Conservation (phyloP, 768 basidiomycete species). For the Leucocoprinus leucothites region DNA sequence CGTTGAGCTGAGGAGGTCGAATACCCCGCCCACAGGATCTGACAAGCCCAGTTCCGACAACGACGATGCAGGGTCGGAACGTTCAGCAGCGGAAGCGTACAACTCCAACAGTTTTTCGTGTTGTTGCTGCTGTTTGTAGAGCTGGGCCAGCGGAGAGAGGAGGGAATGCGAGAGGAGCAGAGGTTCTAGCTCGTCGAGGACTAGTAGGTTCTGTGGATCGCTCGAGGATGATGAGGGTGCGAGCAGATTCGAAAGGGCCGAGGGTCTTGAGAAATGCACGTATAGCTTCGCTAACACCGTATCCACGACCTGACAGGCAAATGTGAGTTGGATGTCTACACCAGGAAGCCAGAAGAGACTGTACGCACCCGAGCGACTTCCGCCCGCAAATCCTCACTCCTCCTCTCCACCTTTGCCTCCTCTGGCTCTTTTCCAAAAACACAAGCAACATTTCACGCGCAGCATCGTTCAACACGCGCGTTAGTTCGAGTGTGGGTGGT, state of each 20-base stretch:
- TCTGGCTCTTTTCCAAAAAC: conserved; percentile 63
- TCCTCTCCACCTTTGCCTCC: conserved; percentile 38
- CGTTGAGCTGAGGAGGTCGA: not conserved
- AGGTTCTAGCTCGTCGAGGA: conserved; percentile 61
- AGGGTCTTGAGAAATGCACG: conserved; percentile 54
- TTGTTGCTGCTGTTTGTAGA: conserved; percentile 57
- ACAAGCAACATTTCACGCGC: conserved; percentile 75
- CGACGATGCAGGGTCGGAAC: not conserved
- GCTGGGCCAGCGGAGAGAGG: conserved; percentile 56
- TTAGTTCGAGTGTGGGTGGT: conserved; percentile 67
- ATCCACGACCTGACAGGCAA: conserved; percentile 62
- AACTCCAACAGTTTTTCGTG: conserved; percentile 61
- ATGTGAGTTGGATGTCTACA: not conserved
- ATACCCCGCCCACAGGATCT: not conserved
- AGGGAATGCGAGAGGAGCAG: conserved; percentile 47
- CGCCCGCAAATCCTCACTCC: conserved; percentile 15
- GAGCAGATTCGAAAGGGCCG: conserved; percentile 54
- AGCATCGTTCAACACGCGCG: conserved; percentile 56
- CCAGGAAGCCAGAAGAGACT: not conserved
- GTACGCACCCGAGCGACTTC: conserved; percentile 1
- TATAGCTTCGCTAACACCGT: conserved; percentile 78
- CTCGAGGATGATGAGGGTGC: conserved; percentile 31
- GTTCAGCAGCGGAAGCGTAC: conserved; percentile 58
- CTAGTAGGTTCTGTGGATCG: conserved; percentile 41
- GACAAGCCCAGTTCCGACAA: not conserved